These are phyloP conservation scores for Beauveria sp. DNA, from an alignment of 2,329 filamentous ascomycete species.

Conservation along the genomic window DNA sequence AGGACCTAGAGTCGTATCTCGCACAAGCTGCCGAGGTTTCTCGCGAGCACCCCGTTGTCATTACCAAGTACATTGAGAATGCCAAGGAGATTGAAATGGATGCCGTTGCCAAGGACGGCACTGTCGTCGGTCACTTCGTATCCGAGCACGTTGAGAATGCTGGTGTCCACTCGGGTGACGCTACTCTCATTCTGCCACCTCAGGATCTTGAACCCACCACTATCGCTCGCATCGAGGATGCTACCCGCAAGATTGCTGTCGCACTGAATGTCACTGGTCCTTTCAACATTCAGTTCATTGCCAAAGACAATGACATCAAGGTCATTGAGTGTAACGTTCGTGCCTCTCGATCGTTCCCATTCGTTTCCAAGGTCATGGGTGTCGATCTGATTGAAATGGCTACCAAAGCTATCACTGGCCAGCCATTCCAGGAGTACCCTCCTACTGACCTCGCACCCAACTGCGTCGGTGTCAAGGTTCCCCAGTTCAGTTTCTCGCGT, in stretches of 20 bases:
- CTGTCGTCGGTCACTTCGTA: constrained; percentile 89
- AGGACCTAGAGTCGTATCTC: constrained; percentile 82
- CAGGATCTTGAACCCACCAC: constrained; percentile 89
- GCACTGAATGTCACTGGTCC: constrained; percentile 94
- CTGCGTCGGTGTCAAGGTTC: constrained; percentile 94
- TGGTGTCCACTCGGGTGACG: constrained; percentile 96
- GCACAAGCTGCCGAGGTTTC: constrained; percentile 90
- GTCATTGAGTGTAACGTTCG: constrained; percentile 99
- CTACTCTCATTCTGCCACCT: constrained; percentile 87
- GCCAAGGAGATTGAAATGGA: constrained; percentile 99
- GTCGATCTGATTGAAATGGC: constrained; percentile 98
- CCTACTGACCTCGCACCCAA: constrained; percentile 65
- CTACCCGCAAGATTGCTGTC: constrained; percentile 87
- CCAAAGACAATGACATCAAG: constrained; percentile 99
- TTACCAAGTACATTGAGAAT: constrained; percentile 99
- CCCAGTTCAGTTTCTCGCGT: constrained; percentile 97
- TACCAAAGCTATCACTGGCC: constrained; percentile 88
- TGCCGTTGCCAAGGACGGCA: constrained; percentile 83
- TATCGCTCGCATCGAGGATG: constrained; percentile 84
- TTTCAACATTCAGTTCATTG: constrained; percentile 99
- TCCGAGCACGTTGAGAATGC: constrained; percentile 99
- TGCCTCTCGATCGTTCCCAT: constrained; percentile 92
- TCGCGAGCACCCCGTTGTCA: constrained; percentile 91
- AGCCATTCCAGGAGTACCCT: constrained; percentile 78
- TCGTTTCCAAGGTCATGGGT: constrained; percentile 97